Conservation (phyloP, 805 yeast genomes). For the Wickerhamomyces xylosicus region DNA sequence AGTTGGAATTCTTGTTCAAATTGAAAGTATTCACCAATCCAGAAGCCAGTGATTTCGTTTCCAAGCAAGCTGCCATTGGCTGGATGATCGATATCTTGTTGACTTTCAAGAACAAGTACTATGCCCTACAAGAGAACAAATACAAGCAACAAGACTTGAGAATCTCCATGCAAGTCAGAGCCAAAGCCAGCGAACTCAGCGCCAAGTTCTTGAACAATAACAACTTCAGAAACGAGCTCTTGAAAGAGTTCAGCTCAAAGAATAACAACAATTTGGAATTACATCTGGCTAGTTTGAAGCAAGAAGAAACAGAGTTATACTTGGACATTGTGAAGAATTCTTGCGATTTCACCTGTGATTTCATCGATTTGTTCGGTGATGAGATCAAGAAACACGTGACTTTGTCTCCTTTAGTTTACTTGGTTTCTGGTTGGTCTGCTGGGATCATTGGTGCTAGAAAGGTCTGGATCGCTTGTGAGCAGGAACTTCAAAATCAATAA, state of each 20-base stretch:
- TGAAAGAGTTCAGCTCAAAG: slow-evolving; percentile 20
- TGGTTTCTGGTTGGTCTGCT: slow-evolving; percentile 13
- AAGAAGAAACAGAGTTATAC: slow-evolving; percentile 25
- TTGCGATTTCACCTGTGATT: slow-evolving; percentile 38
- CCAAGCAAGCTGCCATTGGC: slow-evolving; percentile 50
- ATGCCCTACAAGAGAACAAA: slow-evolving; percentile 28
- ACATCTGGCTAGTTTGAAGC: slow-evolving; percentile 24
- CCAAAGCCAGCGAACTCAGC: slow-evolving; percentile 36
- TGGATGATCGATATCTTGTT: slow-evolving; percentile 62
- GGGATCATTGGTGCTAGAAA: slow-evolving; percentile 17
- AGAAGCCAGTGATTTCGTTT: slow-evolving; percentile 27
- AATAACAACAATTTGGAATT: slow-evolving; percentile 8
- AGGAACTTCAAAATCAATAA: slow-evolving; percentile 8
- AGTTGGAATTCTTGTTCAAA: slow-evolving; percentile 45
- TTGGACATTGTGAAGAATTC: slow-evolving; percentile 31
- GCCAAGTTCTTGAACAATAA: slow-evolving; percentile 24
- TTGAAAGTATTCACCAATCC: slow-evolving; percentile 34
- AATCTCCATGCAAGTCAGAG: slow-evolving; percentile 53
- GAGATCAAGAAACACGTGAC: slow-evolving; percentile 14
- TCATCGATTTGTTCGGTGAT: slow-evolving; percentile 31
- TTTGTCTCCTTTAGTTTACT: slow-evolving; percentile 12
- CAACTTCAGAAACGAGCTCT: slow-evolving; percentile 19
- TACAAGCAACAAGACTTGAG: slow-evolving; percentile 41
- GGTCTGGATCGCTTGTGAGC: slow-evolving; percentile 15
- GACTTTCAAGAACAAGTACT: slow-evolving; percentile 41